Base-by-base conservation (phyloP, 73 alveolate species). In the Blepharisma stoltei region DNA sequence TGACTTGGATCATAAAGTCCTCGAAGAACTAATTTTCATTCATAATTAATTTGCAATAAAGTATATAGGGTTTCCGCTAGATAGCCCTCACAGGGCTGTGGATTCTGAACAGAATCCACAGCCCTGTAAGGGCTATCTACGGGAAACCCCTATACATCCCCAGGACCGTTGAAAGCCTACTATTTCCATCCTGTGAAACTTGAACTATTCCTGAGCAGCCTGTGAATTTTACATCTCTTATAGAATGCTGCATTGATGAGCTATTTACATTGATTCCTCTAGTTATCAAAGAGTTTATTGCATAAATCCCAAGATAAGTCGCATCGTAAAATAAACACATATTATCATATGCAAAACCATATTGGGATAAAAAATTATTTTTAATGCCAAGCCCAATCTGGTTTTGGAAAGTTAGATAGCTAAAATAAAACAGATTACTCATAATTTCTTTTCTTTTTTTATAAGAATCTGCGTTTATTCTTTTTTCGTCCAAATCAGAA, bases 401-500 rank as follows among this genome's bases (percentile, higher is more conserved):
- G 5, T 38, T 38, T 8, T 9, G 14, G 46, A n/a, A 60, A 2
- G 14, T 38, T 14, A 47, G 46, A 32, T 32, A 32, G 3, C 41
- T 32, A 32, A 32, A 32, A 32, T 32, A 32, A 32, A 32, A 3
- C 41, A 32, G 41, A 0, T 47, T 38, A 60, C 18, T 60, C 46
- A 60, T 20, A 60, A 60, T n/a, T 60, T 60, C 73, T 60, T 60
- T 60, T 60, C 73, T 60, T 60, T 60, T 60, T 18, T 1, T 60
- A 60, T 38, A 60, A 60, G 14, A 32, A 32, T 32, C 41, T 32
- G 41, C 41, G 3, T 32, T 32, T 32, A 32, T 32, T 32, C 41
- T 32, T 32, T 32, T 32, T 3, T 32, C 41, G 41, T 32, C 3
- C 3, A 32, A 32, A 32, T 32, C 41, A 1, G 41, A 32, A 32